Evolutionary conservation across 441 rosid genomes (phyloP), one percentile per base, ranked within the genome.

Genomic region (Croton setiger): DNA sequence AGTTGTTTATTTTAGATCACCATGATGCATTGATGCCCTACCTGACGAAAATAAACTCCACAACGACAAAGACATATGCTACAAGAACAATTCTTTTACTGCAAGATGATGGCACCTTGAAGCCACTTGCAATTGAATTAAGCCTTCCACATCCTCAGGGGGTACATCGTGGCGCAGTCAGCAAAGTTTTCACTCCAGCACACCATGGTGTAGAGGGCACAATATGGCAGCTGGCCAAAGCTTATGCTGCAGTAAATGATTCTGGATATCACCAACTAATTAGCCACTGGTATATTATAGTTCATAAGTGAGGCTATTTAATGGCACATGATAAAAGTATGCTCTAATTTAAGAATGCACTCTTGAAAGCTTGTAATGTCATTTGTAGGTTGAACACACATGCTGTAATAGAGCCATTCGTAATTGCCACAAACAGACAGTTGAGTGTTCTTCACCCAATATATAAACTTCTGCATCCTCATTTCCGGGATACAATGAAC

Each of bases 171-270:
- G 98, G 96, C 56, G 79, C 88, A 0, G 82, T 83, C 33, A 91
- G 84, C 81, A 86, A 77, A 79, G 84, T 94, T 70, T 94, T 85
- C 71, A 90, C 83, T 51, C 97, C 94, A 4, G 86, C 86, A 18
- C 81, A 77, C 53, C 63, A 78, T 17, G 96, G 90, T 0, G 73
- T 83, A 0, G 87, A 81, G 71, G 83, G 86, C 69, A 82, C 92
- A 1, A 68, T 94, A 36, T 94, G 99, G 99, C 88, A 88, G 61
- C 87, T 94, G 63, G 97, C 97, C 49, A 92, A 94, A 75, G 97
- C 99, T 69, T 92, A 94, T 60, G 94, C 73, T 6, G 91, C 92
- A 5, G 89, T 92, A 59, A 91, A 87, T 52, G 97, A 94, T 82
- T 86, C 97, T 1, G 92, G 97, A 74, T 86, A 88, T 68, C 97